Evolutionary conservation across 306 rosid genomes (phyloP), one percentile per base, ranked within the genome.

Genomic region (Macrotyloma uniflorum): DNA sequence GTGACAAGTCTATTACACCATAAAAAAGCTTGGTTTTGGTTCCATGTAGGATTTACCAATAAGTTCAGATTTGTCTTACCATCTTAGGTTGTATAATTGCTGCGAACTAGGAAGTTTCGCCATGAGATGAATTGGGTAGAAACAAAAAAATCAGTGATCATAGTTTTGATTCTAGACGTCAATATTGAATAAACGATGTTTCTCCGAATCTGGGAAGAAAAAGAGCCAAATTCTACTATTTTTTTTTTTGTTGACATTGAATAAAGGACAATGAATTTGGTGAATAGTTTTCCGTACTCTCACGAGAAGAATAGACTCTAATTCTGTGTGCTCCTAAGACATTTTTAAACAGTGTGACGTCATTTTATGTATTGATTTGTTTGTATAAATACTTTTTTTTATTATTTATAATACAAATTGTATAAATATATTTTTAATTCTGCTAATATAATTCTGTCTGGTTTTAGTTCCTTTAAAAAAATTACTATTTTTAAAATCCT

Each of bases 1-100:
- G 55, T 66, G 70, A 74, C 80, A 74, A 67, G 20, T 43, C 24
- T 70, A 42, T 66, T 66, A 61, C 75, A 80, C 54, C 79, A 22
- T 51, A 30, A n/a, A 80, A 65, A 22, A 40, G n/a, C n/a, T 26
- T 38, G 62, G 62, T 80, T 59, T 73, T 38, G 74, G 69, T 58
- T 57, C 61, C 24, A 59, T 20, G 47, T 35, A 62, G 16, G 32
- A 75, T 75, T 75, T 62, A 62, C 13, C 71, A 30, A 58, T 5
- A 22, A 58, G 53, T 13, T 0, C 24, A 23, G 38, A 11, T 73
- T 73, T 47, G 40, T 38, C 42, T 10, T 36, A 18, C 0, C 43
- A 1, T 16, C 16, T 22, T 4, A 15, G 28, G 46, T 1, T 36
- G 36, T 22, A 72, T 4, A 13, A 16, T 16, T 26, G 42, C 4